Evolutionary conservation across 164 flowering plant species (phyloP), one percentile per base, ranked within the genome.

Genomic region (Dillenia suffruticosa): DNA sequence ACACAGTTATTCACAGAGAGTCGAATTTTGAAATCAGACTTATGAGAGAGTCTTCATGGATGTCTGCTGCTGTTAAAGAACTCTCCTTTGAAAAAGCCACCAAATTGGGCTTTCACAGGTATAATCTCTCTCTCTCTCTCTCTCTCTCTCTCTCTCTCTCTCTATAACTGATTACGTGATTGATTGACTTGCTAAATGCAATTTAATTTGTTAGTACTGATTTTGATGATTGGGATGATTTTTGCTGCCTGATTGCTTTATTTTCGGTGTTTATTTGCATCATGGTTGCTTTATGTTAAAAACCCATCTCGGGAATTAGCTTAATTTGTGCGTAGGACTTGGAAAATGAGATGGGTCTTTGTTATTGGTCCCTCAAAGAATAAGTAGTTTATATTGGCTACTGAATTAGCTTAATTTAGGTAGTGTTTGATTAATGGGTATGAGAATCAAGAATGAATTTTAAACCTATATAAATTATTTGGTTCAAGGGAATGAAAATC

Each of bases 21-120:
- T 77, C 81, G 0, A 86, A 81, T 54, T 81, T 84, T 47, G 92
- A 87, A 70, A 64, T 87, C 76, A 77, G 92, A 60, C 74, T 78
- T 49, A 82, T 84, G 77, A 51, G 67, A 24, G 74, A 78, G 10
- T 69, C 86, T 17, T 58, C 76, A 0, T 87, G 92, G 92, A 82
- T 87, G 78, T 70, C 88, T 19, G 86, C 87, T 51, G 57, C 74
- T 1, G 81, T 70, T 44, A 68, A 46, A 16, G 76, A 68, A 16
- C 54, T 74, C 59, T 87, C 92, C 54, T 87, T 87, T 62, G 78
- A 74, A 13, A 81, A 72, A 52, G 80, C 92, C 50, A 84, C 89
- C 43, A 59, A 58, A 54, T 48, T 49, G 46, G 92, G 89, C 56
- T 84, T 81, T 53, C 92, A 86, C 74, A 76, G 92, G 89, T 84